These are phyloP conservation scores for Kwoniella europaea DNA, from an alignment of 768 basidiomycete genomes.

Conservation along the genomic window DNA sequence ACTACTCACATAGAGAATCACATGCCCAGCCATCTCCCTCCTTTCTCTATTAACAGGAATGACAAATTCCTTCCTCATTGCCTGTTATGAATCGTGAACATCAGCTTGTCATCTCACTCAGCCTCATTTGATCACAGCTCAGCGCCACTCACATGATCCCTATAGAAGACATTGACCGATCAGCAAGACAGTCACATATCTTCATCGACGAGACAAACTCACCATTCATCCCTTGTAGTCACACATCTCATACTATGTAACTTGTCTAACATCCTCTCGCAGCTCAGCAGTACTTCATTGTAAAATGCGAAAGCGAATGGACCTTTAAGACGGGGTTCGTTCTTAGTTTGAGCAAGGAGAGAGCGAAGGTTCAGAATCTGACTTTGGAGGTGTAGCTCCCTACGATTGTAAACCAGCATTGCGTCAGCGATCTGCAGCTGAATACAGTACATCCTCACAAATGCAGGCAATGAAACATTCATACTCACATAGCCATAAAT, in stretches of 20 bases:
- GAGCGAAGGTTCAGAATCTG: conserved; percentile 83
- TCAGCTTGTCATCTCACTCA: no score
- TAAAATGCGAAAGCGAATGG: conserved; percentile 89
- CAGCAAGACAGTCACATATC: conserved; percentile 1
- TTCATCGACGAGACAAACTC: conserved; percentile 16
- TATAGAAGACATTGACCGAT: conserved; percentile 47
- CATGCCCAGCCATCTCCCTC: conserved; percentile 86
- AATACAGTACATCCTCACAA: no score
- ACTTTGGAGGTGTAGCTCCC: conserved; percentile 94
- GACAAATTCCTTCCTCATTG: conserved; percentile 83
- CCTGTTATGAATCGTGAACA: conserved; percentile 60
- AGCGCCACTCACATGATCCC: conserved; percentile 69
- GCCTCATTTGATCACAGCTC: neutral
- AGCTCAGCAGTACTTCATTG: conserved; percentile 61
- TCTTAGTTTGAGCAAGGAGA: conserved; percentile 82
- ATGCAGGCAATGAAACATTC: no score
- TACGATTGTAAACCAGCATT: conserved; percentile 52
- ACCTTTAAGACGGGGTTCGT: conserved; percentile 93
- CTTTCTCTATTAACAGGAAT: conserved; percentile 86
- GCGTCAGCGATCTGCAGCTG: no score
- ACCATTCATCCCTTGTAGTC: conserved; percentile 95
- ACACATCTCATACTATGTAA: conserved; percentile 96
- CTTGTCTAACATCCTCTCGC: conserved; percentile 61
- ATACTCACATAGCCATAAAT: conserved; percentile 86
- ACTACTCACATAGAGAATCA: conserved; percentile 71